Conservation (phyloP, 2,329 filamentous ascomycete genomes). For the Curvularia lunata region DNA sequence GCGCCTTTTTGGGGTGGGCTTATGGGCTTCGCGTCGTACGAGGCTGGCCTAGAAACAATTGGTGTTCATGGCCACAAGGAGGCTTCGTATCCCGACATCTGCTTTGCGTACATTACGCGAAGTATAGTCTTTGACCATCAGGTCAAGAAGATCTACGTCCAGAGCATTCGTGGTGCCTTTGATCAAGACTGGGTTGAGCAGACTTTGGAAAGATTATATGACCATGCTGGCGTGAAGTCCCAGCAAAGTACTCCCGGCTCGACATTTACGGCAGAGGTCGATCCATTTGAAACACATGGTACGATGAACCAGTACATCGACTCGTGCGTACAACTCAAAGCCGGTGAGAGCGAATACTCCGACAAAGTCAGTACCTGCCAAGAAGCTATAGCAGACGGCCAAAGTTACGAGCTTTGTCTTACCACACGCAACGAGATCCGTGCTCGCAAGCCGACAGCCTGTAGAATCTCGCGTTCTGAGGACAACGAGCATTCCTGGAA, state of each 20-base stretch:
- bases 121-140: conserved; percentile 80
- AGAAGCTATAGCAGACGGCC: conserved; percentile 73
- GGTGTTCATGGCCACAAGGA: conserved; percentile 55
- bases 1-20: conserved; percentile 81
- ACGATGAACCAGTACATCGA: conserved; percentile 38
- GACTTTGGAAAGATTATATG: conserved; percentile 37
- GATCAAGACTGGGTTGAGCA: conserved; percentile 57
- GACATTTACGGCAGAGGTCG: conserved; percentile 29
- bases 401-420: conserved; percentile 86
- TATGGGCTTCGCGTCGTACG: conserved; percentile 84
- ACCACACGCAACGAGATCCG: conserved; percentile 75
- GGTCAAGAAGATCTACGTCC: conserved; percentile 66
- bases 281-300: conserved; percentile 42
- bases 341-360: conserved; percentile 60
- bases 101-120: conserved; percentile 75
- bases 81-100: conserved; percentile 66
- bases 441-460: conserved; percentile 31
- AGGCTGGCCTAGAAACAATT: conserved; percentile 73
- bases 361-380: conserved; percentile 72
- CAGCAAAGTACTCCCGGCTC: conserved; percentile 39
- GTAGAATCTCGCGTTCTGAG: conserved; percentile 39
- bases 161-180: conserved; percentile 63
- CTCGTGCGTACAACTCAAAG: conserved; percentile 26
- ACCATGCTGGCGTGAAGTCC: conserved; percentile 38
- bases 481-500: conserved; percentile 61